A percentile compares a stretch with the other conserved stretches of the same genome.
These are phyloP conservation scores for Candida pseudocylindracea DNA, from an alignment of 1,139 yeast species.

Conservation along the genomic window DNA sequence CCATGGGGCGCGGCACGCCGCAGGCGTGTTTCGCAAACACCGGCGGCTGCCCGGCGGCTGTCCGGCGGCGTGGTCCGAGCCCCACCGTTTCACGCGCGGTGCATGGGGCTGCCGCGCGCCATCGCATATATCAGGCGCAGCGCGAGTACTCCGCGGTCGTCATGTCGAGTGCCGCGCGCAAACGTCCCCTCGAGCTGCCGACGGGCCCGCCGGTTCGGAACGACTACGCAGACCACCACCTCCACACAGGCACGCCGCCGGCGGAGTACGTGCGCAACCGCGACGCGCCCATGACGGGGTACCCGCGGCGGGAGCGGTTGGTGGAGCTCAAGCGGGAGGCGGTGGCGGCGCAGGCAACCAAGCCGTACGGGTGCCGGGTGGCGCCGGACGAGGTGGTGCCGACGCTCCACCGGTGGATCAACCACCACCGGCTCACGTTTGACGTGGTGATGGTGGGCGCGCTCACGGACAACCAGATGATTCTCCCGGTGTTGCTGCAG, in stretches of 20 bases:
- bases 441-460: conserved; percentile 91
- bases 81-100: too few relatives aligned
- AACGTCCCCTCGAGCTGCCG: too few relatives aligned
- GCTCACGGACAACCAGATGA: conserved; percentile 45
- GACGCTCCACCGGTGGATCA: conserved; percentile 38
- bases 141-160: too few relatives aligned
- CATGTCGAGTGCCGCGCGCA: too few relatives aligned
- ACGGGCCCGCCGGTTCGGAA: conserved; percentile 8
- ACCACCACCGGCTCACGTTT: conserved; percentile 32
- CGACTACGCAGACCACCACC: conserved; percentile 50
- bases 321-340: conserved; percentile 39
- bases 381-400: conserved; percentile 28
- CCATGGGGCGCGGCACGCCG: too few relatives aligned
- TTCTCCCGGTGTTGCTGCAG: conserved; percentile 31
- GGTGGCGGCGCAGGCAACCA: conserved; percentile 21
- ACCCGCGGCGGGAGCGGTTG: conserved; percentile 57
- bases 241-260: conserved; percentile 38
- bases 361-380: conserved; percentile 44
- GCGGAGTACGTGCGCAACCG: conserved; percentile 42
- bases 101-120: too few relatives aligned
- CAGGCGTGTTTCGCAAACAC: too few relatives aligned
- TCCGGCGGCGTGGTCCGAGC: too few relatives aligned
- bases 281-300: conserved; percentile 49
- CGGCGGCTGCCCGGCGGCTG: too few relatives aligned
- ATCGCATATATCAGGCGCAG: too few relatives aligned